phyloP scores from a whole-genome alignment of 768 basidiomycete genomes.

The Hypholoma fasciculare region DNA sequence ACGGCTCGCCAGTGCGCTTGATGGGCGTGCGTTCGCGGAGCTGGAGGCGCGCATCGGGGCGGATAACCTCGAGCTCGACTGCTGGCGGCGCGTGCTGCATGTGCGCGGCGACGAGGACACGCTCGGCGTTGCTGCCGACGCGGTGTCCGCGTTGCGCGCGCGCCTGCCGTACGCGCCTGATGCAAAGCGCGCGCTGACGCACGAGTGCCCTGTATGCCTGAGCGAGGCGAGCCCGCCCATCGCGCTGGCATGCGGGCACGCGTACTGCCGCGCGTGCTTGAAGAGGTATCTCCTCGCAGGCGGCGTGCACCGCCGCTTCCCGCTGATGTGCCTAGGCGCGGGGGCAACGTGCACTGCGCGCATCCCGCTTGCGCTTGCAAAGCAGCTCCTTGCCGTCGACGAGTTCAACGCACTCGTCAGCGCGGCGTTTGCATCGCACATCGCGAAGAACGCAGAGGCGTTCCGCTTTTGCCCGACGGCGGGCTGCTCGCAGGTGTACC shows the following conservation, averaged over 20 bases:
- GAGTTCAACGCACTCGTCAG: conserved; percentile 59
- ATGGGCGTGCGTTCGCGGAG: conserved; percentile 42
- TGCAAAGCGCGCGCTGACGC: background rate
- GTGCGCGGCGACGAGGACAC: conserved; percentile 27
- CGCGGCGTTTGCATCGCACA: conserved; percentile 61
- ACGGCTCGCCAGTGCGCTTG: conserved; percentile 43
- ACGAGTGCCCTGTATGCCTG: conserved; percentile 71
- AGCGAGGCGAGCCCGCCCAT: conserved; percentile 51
- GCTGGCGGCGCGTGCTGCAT: conserved; percentile 41
- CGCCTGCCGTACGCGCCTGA: background rate
- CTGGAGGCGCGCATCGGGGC: conserved; percentile 52
- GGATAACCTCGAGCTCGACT: conserved; percentile 58
- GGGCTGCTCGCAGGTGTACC: conserved; percentile 76
- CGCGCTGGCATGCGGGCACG: conserved; percentile 62
- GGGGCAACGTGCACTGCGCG: conserved; percentile 55
- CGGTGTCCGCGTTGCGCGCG: background rate
- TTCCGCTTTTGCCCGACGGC: conserved; percentile 79
- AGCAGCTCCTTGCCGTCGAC: conserved; percentile 44
- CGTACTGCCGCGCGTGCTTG: conserved; percentile 68
- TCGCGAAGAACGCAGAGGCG: conserved; percentile 59
- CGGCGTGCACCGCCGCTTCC: conserved; percentile 60
- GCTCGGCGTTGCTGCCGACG: background rate
- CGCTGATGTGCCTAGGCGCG: conserved; percentile 70
- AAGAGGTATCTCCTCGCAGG: conserved; percentile 57
- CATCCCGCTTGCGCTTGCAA: conserved; percentile 57